phyloP scores from a whole-genome alignment of 257 asterid species.

The Rubia yunnanensis region DNA sequence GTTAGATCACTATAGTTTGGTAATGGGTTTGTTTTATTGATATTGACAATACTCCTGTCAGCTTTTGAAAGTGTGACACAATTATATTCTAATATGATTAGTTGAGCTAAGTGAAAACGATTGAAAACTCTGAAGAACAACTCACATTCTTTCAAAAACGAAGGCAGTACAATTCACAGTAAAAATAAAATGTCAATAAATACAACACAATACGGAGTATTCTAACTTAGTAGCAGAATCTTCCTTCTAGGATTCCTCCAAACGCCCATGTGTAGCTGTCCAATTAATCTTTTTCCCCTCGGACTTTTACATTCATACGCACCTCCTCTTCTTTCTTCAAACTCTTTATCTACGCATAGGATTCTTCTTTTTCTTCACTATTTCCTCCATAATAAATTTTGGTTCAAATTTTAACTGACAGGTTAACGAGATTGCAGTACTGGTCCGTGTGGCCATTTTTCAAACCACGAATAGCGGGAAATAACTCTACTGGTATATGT shows the following conservation, averaged over 20 bases:
- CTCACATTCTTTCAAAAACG: too few relatives aligned
- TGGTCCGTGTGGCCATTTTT: neutral
- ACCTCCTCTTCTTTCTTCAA: neutral
- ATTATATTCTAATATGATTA: too few relatives aligned
- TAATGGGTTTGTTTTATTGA: too few relatives aligned
- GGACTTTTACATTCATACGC: neutral
- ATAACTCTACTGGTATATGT: neutral
- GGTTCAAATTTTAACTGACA: neutral
- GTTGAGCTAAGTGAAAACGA: too few relatives aligned
- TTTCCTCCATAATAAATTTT: neutral
- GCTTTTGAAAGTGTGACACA: too few relatives aligned
- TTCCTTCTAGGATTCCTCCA: slow-evolving; percentile 25
- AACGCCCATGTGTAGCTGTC: slow-evolving; percentile 18
- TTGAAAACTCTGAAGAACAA: too few relatives aligned
- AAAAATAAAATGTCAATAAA: too few relatives aligned
- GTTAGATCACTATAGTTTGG: too few relatives aligned
- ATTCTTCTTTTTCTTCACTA: slow-evolving; percentile 13
- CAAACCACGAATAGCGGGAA: neutral
- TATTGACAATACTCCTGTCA: too few relatives aligned
- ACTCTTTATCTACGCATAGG: slow-evolving; percentile 13
- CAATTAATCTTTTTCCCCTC: neutral
- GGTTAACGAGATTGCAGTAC: too few relatives aligned
- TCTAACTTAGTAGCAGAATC: slow-evolving; percentile 1
- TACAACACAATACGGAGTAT: too few relatives aligned
- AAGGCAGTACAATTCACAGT: too few relatives aligned